Percentiles rank a stretch among this genome's conserved stretches.
Conservation (phyloP, 352 stramenopile genomes). For the Phytophthora foliorum region DNA sequence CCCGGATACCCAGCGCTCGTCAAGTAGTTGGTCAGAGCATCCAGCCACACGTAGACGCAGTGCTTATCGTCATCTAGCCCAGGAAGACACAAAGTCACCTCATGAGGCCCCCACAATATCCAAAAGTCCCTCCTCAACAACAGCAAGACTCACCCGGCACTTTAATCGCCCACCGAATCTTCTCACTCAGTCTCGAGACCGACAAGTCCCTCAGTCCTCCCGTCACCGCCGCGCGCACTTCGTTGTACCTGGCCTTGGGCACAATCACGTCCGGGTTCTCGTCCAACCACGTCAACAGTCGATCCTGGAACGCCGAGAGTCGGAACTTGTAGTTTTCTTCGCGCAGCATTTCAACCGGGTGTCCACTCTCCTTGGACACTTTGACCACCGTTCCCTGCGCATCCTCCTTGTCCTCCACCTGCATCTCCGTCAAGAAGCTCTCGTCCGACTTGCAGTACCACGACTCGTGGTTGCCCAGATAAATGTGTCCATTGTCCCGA, state of each 20-base stretch:
- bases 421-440: constrained; percentile 98
- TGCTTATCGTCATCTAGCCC: constrained; percentile 82
- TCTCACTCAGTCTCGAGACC: constrained; percentile 95
- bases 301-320: constrained; percentile 94
- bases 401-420: constrained; percentile 92
- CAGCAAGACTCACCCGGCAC: constrained; percentile 78
- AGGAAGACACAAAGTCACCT: background rate
- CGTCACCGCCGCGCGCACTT: constrained; percentile 90
- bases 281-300: constrained; percentile 93
- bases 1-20: constrained; percentile 95
- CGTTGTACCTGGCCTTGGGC: constrained; percentile 93
- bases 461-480: constrained; percentile 97
- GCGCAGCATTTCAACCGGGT: constrained; percentile 94
- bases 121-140: background rate
- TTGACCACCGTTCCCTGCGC: constrained; percentile 50
- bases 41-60: constrained; percentile 99
- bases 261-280: constrained; percentile 92
- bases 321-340: constrained; percentile 99
- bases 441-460: constrained; percentile 99
- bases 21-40: constrained; percentile 99
- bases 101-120: constrained; percentile 6
- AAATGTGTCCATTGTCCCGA: constrained; percentile 95
- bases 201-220: constrained; percentile 96
- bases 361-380: constrained; percentile 92
- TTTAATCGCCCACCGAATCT: constrained; percentile 97